Percentiles rank a stretch among this genome's conserved stretches.
These are phyloP conservation scores for Aspergillus tubingensis DNA, from an alignment of 2,329 filamentous ascomycete genomes.

Conservation along the genomic window DNA sequence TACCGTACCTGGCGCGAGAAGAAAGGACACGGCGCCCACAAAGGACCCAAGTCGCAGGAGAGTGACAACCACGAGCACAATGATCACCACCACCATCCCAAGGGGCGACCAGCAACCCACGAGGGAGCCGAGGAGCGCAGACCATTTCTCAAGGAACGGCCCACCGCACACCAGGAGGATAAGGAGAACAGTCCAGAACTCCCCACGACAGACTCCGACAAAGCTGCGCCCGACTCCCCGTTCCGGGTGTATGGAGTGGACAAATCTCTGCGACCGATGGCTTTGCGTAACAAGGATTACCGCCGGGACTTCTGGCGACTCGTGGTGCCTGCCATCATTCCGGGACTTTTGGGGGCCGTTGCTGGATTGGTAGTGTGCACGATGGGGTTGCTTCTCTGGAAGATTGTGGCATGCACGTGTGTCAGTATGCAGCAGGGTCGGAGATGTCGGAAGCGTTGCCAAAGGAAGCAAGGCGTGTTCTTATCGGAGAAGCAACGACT, in stretches of 20 bases:
- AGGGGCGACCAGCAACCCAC: no score
- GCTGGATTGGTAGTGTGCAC: constrained; percentile 7
- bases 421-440: neutral
- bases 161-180: no score
- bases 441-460: neutral
- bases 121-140: no score
- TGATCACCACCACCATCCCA: neutral
- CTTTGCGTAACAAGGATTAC: neutral
- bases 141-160: neutral
- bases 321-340: neutral
- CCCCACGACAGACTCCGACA: neutral
- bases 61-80: no score
- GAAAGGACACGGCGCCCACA: neutral
- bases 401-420: neutral
- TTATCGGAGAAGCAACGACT: neutral
- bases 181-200: neutral
- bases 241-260: neutral
- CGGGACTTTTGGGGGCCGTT: neutral
- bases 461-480: neutral
- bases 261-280: neutral
- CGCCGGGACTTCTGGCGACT: constrained; percentile 4
- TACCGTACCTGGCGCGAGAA: neutral
- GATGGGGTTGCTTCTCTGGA: neutral
- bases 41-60: neutral
- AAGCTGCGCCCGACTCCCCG: neutral